Base-by-base conservation (phyloP, 441 rosid genomes). In the Capsella rubella region DNA sequence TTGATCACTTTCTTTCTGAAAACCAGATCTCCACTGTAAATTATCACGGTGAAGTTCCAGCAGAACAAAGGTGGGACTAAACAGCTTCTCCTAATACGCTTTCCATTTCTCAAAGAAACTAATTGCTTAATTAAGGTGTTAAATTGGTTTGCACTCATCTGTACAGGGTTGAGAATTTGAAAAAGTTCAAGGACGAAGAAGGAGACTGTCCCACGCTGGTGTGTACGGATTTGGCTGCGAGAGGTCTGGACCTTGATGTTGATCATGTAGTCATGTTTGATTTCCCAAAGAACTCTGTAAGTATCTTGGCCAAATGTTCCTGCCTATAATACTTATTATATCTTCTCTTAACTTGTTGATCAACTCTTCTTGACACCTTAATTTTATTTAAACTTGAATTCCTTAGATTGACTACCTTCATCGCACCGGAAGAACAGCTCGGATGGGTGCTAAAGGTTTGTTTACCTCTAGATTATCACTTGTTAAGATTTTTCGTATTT, bases 31-130 rank as follows among this genome's bases (percentile, higher is more conserved):
- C 89, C 34, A 87, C 97, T 62, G 97, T 94, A 68, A 94, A 94
- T 78, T 94, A 94, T 82, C 97, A 94, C 16, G 99, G 97, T 8
- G 97, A 94, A 82, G 95, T 92, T 72, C 99, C 97, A 29, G 97
- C 99, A 31, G 94, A 87, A 67, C 87, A 90, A 75, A 94, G 97
- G 97, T 92, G 66, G 75, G 83, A 55, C 12, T 56, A 13, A 66
- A 64, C 63, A 65, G 12, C 45, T 65, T 65, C 27, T 15, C 73
- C 35, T 65, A 15, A 71, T 32, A 32, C 53, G 21, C 14, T 5
- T 27, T 16, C 25, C 61, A 70, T 47, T 45, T 52, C 49, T 61
- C 29, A n/a, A 60, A 28, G 9, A 43, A 43, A 21, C 8, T 0
- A n/a, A 42, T 14, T 37, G 21, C 63, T 14, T 63, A 49, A 42